Percentiles rank a stretch among this genome's conserved stretches.
These are phyloP conservation scores for Flaveria bidentis DNA, from an alignment of 129 eudicot genomes.

Conservation along the genomic window DNA sequence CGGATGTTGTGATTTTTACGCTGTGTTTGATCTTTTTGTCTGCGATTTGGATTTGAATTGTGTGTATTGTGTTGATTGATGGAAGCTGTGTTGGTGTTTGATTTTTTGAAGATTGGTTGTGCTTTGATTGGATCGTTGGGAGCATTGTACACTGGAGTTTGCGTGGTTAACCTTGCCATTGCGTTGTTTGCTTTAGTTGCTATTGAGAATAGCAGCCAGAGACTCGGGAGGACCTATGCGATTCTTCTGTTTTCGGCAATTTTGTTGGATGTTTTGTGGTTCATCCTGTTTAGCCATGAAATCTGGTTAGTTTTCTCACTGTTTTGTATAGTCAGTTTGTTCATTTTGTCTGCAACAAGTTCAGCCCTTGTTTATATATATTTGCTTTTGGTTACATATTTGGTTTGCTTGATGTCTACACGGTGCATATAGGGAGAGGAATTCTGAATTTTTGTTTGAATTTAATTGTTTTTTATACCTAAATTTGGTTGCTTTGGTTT, in stretches of 20 bases:
- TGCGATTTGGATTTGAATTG: neutral
- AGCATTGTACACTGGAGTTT: constrained; percentile 77
- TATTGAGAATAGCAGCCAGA: constrained; percentile 91
- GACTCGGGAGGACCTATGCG: constrained; percentile 82
- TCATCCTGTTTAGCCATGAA: constrained; percentile 63
- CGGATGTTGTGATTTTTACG: neutral
- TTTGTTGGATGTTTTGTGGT: constrained; percentile 71
- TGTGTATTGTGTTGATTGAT: constrained; percentile 20
- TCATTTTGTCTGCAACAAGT: neutral
- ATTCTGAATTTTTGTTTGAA: neutral
- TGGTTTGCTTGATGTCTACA: constrained; percentile 7
- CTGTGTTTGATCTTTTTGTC: constrained; percentile 2
- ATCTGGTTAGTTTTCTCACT: constrained; percentile 54
- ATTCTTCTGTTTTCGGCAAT: constrained; percentile 64
- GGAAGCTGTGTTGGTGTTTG: constrained; percentile 29
- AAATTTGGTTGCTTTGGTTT: constrained; percentile 3
- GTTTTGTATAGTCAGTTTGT: neutral
- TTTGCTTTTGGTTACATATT: neutral
- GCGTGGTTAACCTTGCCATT: constrained; percentile 66
- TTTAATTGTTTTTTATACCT: neutral
- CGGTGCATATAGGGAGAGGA: constrained; percentile 8
- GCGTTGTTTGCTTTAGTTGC: constrained; percentile 81
- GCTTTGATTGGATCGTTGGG: constrained; percentile 94
- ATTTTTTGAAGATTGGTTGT: constrained; percentile 74
- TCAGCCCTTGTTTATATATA: constrained; percentile 11